Evolutionary conservation across 2,329 filamentous ascomycete species (phyloP).

Genomic region (Clonostachys sp.): DNA sequence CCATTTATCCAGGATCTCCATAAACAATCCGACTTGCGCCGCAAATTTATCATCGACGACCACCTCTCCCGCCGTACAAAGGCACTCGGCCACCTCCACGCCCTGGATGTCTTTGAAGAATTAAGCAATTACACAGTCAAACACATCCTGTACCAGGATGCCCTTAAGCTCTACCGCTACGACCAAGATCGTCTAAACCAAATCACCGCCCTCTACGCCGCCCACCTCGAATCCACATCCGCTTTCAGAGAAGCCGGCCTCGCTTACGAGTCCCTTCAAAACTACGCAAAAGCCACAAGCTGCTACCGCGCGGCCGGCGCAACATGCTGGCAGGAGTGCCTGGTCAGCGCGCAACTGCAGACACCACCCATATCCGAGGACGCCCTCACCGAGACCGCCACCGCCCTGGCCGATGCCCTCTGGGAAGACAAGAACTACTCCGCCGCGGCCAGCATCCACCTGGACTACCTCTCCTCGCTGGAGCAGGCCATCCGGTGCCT

Average conservation of each 20-base stretch:
- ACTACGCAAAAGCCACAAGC: constrained; percentile 70
- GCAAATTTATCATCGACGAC: constrained; percentile 83
- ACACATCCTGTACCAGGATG: constrained; percentile 73
- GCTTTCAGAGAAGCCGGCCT: constrained; percentile 83
- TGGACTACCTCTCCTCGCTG: constrained; percentile 74
- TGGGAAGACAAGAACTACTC: constrained; percentile 81
- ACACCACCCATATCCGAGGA: constrained; percentile 52
- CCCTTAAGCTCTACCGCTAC: constrained; percentile 81
- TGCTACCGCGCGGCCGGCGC: constrained; percentile 79
- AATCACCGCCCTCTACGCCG: constrained; percentile 76
- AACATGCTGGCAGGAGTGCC: constrained; percentile 81
- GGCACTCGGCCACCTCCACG: constrained; percentile 72
- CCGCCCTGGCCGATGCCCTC: constrained; percentile 70
- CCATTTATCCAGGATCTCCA: constrained; percentile 90
- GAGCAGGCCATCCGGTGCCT: constrained; percentile 68
- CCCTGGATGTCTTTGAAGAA: constrained; percentile 71
- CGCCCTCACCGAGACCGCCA: constrained; percentile 65
- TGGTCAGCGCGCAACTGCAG: constrained; percentile 71
- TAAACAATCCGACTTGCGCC: constrained; percentile 63
- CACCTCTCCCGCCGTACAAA: constrained; percentile 73
- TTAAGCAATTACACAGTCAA: constrained; percentile 73
- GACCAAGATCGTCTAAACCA: constrained; percentile 60
- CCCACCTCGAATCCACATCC: constrained; percentile 69
- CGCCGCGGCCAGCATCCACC: constrained; percentile 72
- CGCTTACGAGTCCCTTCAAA: constrained; percentile 79